Conservation (phyloP, 2,329 filamentous ascomycete genomes). For the Fusarium compactum region DNA sequence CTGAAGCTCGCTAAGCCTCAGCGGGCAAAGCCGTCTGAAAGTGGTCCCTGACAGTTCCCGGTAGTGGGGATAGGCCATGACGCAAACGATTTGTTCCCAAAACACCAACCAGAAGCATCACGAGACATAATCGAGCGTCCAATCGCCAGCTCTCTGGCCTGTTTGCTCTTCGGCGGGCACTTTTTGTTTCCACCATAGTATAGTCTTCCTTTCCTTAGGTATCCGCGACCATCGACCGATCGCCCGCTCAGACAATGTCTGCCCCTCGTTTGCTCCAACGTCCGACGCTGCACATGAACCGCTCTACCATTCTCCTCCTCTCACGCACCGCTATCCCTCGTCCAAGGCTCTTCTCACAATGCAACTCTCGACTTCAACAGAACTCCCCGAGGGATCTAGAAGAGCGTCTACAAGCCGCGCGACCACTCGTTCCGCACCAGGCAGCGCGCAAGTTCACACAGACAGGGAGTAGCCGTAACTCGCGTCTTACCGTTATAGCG, state of each 20-base stretch:
- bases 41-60: slow-evolving; percentile 2
- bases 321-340: slow-evolving; percentile 13
- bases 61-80: slow-evolving; percentile 25
- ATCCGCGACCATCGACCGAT: not conserved
- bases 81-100: slow-evolving; percentile 27
- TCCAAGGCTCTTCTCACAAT: slow-evolving; percentile 44
- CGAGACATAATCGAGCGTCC: slow-evolving; percentile 17
- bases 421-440: slow-evolving; percentile 50
- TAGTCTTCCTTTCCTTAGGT: not conserved
- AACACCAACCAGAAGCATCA: slow-evolving; percentile 22
- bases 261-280: slow-evolving; percentile 38
- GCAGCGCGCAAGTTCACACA: slow-evolving; percentile 45
- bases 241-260: slow-evolving; percentile 30
- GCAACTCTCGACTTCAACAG: slow-evolving; percentile 32
- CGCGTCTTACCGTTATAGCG: slow-evolving; percentile 54
- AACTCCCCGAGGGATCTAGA: slow-evolving; percentile 41
- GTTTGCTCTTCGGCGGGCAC: not conserved
- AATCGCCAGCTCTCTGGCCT: slow-evolving; percentile 5
- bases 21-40: not conserved
- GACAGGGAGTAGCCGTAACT: slow-evolving; percentile 48
- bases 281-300: not conserved
- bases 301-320: slow-evolving; percentile 12
- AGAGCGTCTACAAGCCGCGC: slow-evolving; percentile 44
- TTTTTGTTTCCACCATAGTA: not conserved
- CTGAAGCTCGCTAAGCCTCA: slow-evolving; percentile 11